Percentiles rank a stretch among this genome's conserved stretches.
Conservation (phyloP, 163 green algal species). For the Coccomyxa subellipsoidea region DNA sequence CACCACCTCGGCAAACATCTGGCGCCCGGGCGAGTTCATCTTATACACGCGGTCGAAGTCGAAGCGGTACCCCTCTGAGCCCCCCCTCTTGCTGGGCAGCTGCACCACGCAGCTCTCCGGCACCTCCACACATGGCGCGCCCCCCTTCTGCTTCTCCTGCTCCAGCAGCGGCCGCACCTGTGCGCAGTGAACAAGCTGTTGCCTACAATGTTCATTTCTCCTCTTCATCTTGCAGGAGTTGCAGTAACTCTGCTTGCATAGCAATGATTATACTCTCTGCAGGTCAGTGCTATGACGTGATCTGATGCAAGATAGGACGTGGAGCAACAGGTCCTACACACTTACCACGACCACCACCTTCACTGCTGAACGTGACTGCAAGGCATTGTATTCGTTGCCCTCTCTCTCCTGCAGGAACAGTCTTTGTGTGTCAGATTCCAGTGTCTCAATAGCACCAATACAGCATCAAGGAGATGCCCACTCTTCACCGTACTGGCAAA, state of each 20-base stretch:
- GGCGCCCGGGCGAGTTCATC: not conserved
- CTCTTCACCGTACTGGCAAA: too few species aligned
- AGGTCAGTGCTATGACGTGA: too few species aligned
- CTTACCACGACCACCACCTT: slow-evolving; percentile 45
- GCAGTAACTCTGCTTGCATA: too few species aligned
- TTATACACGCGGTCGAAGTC: slow-evolving; percentile 30
- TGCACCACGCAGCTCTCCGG: slow-evolving; percentile 17
- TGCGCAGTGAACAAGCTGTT: not conserved
- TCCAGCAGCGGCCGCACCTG: slow-evolving; percentile 36
- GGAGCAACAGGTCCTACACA: not conserved
- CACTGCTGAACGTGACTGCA: slow-evolving; percentile 26
- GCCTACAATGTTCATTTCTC: not conserved
- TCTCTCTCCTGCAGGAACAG: not conserved
- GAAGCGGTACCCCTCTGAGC: slow-evolving; percentile 22
- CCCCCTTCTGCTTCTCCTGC: slow-evolving; percentile 24
- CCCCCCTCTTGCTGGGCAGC: slow-evolving; percentile 10
- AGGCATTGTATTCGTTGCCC: not conserved
- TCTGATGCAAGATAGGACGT: not conserved
- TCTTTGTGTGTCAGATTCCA: not conserved
- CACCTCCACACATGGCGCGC: slow-evolving; percentile 23
- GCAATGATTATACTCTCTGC: too few species aligned
- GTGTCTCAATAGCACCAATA: too few species aligned
- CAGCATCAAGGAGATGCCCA: too few species aligned
- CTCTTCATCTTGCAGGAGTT: not conserved
- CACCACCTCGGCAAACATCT: slow-evolving; percentile 29